A percentile compares a stretch with the other conserved stretches of the same genome.
Conservation (phyloP, 768 basidiomycete species). For the Lactifluus piperatus region DNA sequence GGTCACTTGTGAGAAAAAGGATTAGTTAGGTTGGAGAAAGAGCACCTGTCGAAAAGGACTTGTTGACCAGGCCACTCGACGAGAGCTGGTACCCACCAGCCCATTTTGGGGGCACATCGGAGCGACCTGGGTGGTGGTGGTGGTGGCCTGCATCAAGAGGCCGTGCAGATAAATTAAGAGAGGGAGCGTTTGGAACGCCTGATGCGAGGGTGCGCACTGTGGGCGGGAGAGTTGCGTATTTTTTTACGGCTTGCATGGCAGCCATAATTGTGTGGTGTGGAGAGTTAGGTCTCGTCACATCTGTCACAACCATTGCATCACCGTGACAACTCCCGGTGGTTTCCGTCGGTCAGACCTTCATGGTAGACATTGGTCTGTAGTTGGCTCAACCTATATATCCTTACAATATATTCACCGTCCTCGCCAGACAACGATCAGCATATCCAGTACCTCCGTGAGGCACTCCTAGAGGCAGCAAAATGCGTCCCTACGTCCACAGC, state of each 20-base stretch:
- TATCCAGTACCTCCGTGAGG: constrained; percentile 45
- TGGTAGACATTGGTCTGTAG: constrained; percentile 4
- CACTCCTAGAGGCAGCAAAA: constrained; percentile 62
- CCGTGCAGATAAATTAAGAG: constrained; percentile 64
- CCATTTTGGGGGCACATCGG: constrained; percentile 57
- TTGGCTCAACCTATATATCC: not conserved
- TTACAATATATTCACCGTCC: not conserved
- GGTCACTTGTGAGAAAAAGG: not conserved
- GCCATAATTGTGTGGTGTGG: constrained; percentile 16
- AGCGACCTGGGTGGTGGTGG: constrained; percentile 52
- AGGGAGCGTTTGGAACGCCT: constrained; percentile 70
- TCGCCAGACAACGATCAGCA: constrained; percentile 22
- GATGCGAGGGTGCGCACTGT: constrained; percentile 71
- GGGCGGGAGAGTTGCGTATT: constrained; percentile 72
- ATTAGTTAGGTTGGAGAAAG: not conserved
- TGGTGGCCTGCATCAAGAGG: constrained; percentile 52
- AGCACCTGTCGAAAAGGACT: constrained; percentile 56
- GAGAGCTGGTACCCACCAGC: constrained; percentile 40
- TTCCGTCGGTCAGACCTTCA: not conserved
- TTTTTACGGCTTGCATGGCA: constrained; percentile 67
- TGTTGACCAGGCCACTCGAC: constrained; percentile 50
- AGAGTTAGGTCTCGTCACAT: not conserved
- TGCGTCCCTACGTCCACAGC: constrained; percentile 64
- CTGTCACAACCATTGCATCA: not conserved
- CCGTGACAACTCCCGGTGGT: not conserved